Evolutionary conservation across 305 asterid species (phyloP), one percentile per base, ranked within the genome.

Genomic region (Ilex paraguariensis): DNA sequence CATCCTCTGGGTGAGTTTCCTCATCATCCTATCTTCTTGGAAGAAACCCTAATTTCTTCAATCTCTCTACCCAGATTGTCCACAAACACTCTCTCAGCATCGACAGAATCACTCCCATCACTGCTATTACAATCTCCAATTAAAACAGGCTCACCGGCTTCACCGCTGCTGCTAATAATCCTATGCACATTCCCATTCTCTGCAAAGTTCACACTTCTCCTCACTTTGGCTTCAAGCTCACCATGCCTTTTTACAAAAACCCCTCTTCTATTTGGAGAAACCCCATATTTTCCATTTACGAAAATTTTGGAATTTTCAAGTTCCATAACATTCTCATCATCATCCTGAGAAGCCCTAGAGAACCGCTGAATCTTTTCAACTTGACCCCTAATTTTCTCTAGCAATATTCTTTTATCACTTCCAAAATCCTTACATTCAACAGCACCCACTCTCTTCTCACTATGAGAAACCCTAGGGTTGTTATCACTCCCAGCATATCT

Each of bases 171-270:
- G 65, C 73, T 75, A 50, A 63, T 46, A 58, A 73, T 70, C 50
- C 66, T 51, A 36, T 77, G 74, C 51, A 72, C 82, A 56, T 78
- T 73, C 0, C 76, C 85, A 51, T 82, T 63, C 71, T 87, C 89
- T 1, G 72, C 82, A 82, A 87, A 90, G 62, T 75, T 86, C 70
- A 86, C 96, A 62, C 62, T 81, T 79, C 78, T 90, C 81, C 73
- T 80, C 57, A 33, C 84, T 69, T 79, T 81, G 36, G 82, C 75
- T 51, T 70, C 70, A 73, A 53, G 60, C 66, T 69, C 82, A 54
- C 75, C 73, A 13, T 55, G 56, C 45, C 60, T 36, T 57, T 75
- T 70, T 66, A 62, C 40, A 59, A 72, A 72, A 67, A 67, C 66
- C 31, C 69, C 73, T 2, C 36, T 63, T 65, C 68, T 60, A 48